Evolutionary conservation across 2,329 filamentous ascomycete species (phyloP), one percentile per base, ranked within the genome.

Genomic region (Aquanectria penicillioides): DNA sequence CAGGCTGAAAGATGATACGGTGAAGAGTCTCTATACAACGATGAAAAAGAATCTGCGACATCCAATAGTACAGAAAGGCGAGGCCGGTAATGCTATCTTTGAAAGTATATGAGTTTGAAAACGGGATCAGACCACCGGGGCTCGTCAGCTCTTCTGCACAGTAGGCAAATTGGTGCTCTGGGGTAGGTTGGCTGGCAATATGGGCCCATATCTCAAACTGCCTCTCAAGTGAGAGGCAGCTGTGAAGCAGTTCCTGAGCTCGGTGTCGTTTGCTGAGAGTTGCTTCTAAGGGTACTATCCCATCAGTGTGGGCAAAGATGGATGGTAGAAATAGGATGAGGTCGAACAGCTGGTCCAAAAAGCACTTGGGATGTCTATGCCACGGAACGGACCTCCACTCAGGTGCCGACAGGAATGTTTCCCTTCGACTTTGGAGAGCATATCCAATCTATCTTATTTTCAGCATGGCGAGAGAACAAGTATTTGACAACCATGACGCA

Each of bases 351-450:
- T 74, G 73, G 66, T 87, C 85, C 25, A 86, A 73, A 12, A 73
- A 61, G 10, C 78, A 81, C 57, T 85, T 84, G 13, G 80, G 80
- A 54, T 86, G 82, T 12, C 69, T 66, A 38, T 81, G 76, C 81
- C 83, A 87, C 0, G 85, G 85, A 4, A 77, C 71, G 0, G 77
- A 78, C 2, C 73, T 77, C 85, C 85, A 87, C 48, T 85, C 82
- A 0, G 76, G 75, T 0, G 75, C 74, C 12, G 81, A 76, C n/a
- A 87, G 74, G 65, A 84, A 85, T 0, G 80, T 85, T 11, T 76
- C 74, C 22, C 77, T 79, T 47, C 81, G 78, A 64, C 77, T 81
- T 12, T 86, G 69, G 15, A 87, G 71, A 18, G 84, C 80, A 10
- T 80, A 72, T 38, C 76, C 75, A 37, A 81, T 76, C 81, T 84